Conservation (phyloP, 2,329 filamentous ascomycete genomes). For the Nannizziopsis barbatae region DNA sequence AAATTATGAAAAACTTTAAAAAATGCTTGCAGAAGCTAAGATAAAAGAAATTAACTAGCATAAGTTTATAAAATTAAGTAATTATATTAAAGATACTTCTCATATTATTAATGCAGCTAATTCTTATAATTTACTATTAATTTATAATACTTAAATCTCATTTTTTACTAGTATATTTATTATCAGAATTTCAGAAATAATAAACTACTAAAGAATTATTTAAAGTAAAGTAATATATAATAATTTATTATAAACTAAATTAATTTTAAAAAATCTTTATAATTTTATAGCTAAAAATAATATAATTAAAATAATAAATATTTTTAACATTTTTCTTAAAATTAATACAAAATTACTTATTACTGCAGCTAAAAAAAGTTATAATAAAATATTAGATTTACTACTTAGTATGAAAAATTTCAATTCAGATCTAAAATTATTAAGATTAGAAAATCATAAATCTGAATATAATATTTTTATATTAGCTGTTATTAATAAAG, state of each 20-base stretch:
- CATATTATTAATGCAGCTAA: constrained; percentile 36
- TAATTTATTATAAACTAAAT: constrained; percentile 40
- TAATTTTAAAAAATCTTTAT: constrained; percentile 40
- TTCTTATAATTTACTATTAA: constrained; percentile 35
- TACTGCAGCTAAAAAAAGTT: constrained; percentile 80
- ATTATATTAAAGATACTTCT: constrained; percentile 27
- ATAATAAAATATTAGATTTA: constrained; percentile 75
- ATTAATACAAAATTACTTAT: constrained; percentile 78
- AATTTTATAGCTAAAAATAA: constrained; percentile 42
- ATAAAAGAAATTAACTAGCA: constrained; percentile 41
- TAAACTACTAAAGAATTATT: constrained; percentile 36
- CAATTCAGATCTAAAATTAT: constrained; percentile 58
- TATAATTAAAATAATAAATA: constrained; percentile 39
- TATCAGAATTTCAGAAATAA: too few species aligned
- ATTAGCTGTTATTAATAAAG: constrained; percentile 81
- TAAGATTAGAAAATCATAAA: constrained; percentile 42
- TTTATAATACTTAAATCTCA: constrained; percentile 30
- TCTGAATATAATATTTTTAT: constrained; percentile 79
- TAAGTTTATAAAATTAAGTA: constrained; percentile 34
- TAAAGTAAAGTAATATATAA: constrained; percentile 41
- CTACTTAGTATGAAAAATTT: constrained; percentile 56
- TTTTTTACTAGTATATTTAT: constrained; percentile 17
- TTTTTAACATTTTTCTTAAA: constrained; percentile 41
- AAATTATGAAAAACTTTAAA: constrained; percentile 68
- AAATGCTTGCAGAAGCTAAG: constrained; percentile 52